Evolutionary conservation across 2,329 filamentous ascomycete species (phyloP).

Genomic region (Ophiobolus disseminans): DNA sequence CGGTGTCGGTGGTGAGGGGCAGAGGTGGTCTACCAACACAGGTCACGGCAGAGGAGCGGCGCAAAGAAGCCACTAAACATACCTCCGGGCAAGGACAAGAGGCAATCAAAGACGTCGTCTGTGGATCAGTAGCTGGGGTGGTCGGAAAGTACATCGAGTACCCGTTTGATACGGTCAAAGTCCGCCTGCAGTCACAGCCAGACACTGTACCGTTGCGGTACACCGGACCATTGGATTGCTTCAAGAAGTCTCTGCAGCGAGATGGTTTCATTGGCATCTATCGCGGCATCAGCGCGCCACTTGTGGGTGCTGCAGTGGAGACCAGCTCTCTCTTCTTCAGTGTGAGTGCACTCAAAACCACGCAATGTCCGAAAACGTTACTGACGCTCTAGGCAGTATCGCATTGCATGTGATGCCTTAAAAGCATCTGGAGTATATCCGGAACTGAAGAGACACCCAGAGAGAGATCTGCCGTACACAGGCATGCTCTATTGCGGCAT

Average conservation of each 20-base stretch:
- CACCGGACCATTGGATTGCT: constrained; percentile 88
- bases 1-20: constrained; percentile 42
- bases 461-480: constrained; percentile 71
- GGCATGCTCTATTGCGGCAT: constrained; percentile 82
- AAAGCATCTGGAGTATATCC: constrained; percentile 65
- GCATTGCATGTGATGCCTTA: constrained; percentile 62
- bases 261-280: constrained; percentile 87
- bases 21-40: constrained; percentile 28
- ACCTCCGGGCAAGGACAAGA: constrained; percentile 61
- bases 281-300: constrained; percentile 88
- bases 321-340: constrained; percentile 93
- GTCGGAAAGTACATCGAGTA: constrained; percentile 97
- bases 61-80: constrained; percentile 17
- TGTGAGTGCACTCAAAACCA: constrained; percentile 40
- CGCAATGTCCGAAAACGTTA: background rate
- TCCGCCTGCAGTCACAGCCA: constrained; percentile 94
- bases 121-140: constrained; percentile 89
- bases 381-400: constrained; percentile 51
- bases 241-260: constrained; percentile 79
- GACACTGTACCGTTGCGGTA: constrained; percentile 83
- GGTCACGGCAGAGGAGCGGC: constrained; percentile 28
- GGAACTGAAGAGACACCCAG: constrained; percentile 50
- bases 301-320: constrained; percentile 90
- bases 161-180: constrained; percentile 98
- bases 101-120: constrained; percentile 84